Conservation (phyloP, 768 basidiomycete genomes). For the Mycena haematopus region DNA sequence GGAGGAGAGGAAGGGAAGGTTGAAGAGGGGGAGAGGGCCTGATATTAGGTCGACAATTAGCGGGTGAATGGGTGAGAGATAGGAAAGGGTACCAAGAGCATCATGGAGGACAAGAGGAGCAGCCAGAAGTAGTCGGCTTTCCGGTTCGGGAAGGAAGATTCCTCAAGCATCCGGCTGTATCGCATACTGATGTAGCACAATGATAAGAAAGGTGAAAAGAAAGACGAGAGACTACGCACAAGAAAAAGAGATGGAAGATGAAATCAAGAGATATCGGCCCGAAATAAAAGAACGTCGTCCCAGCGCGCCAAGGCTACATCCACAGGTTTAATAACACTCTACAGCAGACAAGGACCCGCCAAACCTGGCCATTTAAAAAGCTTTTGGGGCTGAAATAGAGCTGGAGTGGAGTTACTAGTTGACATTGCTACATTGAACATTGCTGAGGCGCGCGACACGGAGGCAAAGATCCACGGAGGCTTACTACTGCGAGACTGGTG, state of each 20-base stretch:
- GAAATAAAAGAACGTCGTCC: constrained; percentile 96
- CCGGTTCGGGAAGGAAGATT: constrained; percentile 91
- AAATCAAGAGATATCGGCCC: constrained; percentile 93
- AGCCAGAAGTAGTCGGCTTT: constrained; percentile 97
- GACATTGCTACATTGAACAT: constrained; percentile 74
- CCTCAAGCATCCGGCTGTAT: constrained; percentile 95
- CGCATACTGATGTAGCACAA: constrained; percentile 72
- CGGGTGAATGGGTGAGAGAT: neutral
- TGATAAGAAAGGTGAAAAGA: neutral
- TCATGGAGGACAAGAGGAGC: constrained; percentile 78
- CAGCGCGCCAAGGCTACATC: constrained; percentile 79
- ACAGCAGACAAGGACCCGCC: neutral
- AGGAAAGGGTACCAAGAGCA: constrained; percentile 72
- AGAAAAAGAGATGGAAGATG: constrained; percentile 97
- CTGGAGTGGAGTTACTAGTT: constrained; percentile 88
- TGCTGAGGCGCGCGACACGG: constrained; percentile 17
- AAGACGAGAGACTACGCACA: constrained; percentile 61
- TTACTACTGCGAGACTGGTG: constrained; percentile 84
- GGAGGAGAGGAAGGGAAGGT: constrained; percentile 92
- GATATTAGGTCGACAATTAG: neutral
- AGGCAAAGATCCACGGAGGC: neutral
- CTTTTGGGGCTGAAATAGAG: constrained; percentile 92
- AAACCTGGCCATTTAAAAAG: constrained; percentile 78
- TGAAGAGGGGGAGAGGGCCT: constrained; percentile 86
- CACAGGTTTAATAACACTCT: constrained; percentile 10